Conservation (phyloP, 1,284 basidiomycete species). For the Erythrobasidium hasegawianum region DNA sequence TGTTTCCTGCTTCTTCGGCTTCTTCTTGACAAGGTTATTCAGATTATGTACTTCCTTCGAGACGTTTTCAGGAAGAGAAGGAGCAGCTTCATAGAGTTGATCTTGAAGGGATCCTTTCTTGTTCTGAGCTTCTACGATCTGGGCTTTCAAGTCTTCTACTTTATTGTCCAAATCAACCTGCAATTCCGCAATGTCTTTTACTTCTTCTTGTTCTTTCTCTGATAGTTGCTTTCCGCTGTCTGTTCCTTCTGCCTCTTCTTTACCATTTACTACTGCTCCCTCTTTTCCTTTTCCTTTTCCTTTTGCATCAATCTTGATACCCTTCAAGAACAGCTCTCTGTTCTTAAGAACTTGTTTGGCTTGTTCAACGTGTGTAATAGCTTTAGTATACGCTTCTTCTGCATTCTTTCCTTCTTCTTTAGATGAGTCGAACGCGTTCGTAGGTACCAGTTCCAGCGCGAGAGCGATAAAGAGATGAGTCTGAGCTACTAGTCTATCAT, state of each 20-base stretch:
- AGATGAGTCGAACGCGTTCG: conserved; percentile 14
- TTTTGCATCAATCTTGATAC: conserved; percentile 11
- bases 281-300: conserved; percentile 35
- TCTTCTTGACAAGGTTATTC: conserved; percentile 43
- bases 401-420: conserved; percentile 22
- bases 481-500: conserved; percentile 42
- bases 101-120: conserved; percentile 40
- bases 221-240: conserved; percentile 23
- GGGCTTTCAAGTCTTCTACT: conserved; percentile 44
- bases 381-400: conserved; percentile 30
- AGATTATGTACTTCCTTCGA: conserved; percentile 41
- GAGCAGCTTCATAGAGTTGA: conserved; percentile 35
- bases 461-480: conserved; percentile 45
- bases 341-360: conserved; percentile 41
- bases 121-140: conserved; percentile 36
- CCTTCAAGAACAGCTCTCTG: conserved; percentile 25
- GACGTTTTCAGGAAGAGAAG: conserved; percentile 12
- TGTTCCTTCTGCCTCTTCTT: neutral
- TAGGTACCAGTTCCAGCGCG: conserved; percentile 43
- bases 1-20: conserved; percentile 38
- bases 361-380: conserved; percentile 42
- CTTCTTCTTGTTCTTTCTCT: conserved; percentile 38
- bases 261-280: conserved; percentile 33
- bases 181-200: conserved; percentile 39
- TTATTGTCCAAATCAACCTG: conserved; percentile 40